phyloP scores from a whole-genome alignment of 495 filamentous ascomycete species.

The Xylaria curta region DNA sequence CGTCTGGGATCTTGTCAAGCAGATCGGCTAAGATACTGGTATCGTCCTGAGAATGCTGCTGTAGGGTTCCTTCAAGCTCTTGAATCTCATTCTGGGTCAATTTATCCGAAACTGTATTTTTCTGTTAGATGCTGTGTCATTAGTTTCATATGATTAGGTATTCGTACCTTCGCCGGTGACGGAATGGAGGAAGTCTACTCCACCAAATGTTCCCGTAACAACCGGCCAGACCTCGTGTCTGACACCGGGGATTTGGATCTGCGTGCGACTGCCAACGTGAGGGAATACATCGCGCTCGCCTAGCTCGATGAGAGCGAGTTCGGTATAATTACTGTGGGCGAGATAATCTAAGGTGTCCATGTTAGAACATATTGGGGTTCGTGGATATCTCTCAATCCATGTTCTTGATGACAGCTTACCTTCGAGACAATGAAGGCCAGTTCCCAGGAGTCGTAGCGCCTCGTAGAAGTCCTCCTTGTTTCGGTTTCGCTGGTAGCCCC shows the following conservation, averaged over 20 bases:
- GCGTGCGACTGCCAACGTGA: slow-evolving; percentile 77
- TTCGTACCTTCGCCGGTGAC: slow-evolving; percentile 75
- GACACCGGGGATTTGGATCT: slow-evolving; percentile 69
- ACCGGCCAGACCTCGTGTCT: slow-evolving; percentile 72
- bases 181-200: slow-evolving; percentile 84
- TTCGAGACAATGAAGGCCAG: slow-evolving; percentile 89
- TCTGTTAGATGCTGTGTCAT: background rate
- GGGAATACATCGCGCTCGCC: slow-evolving; percentile 82
- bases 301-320: slow-evolving; percentile 83
- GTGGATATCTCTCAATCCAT: background rate
- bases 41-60: slow-evolving; percentile 59
- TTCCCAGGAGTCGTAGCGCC: slow-evolving; percentile 82
- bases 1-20: slow-evolving; percentile 76
- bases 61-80: slow-evolving; percentile 77
- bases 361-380: slow-evolving; percentile 22
- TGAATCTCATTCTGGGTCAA: slow-evolving; percentile 85
- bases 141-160: background rate
- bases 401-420: slow-evolving; percentile 39
- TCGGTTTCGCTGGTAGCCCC: slow-evolving; percentile 65
- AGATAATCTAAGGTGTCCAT: slow-evolving; percentile 66
- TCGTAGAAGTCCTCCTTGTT: slow-evolving; percentile 81
- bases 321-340: slow-evolving; percentile 89
- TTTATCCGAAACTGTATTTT: slow-evolving; percentile 73
- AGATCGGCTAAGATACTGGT: slow-evolving; percentile 76
- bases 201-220: slow-evolving; percentile 90